Conservation (phyloP, 1,139 yeast species). For the Zygotorulaspora mrakii region DNA sequence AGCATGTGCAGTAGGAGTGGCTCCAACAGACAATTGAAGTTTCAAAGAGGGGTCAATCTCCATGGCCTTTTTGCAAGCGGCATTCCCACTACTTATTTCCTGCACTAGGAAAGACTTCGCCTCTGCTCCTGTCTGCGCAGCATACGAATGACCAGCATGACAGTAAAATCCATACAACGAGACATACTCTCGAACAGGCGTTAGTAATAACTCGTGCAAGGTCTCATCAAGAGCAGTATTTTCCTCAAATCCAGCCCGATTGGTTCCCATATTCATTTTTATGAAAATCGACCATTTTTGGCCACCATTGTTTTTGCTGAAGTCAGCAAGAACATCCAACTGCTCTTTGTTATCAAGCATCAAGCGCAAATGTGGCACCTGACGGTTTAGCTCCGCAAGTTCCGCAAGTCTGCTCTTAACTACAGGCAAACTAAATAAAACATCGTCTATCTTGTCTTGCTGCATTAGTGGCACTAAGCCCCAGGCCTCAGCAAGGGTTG, state of each 20-base stretch:
- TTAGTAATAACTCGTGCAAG: conserved; percentile 32
- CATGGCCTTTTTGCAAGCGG: conserved; percentile 7
- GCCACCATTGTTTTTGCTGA: conserved; percentile 14
- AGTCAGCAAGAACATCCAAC: conserved; percentile 36
- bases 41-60: conserved; percentile 5
- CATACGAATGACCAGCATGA: conserved; percentile 72
- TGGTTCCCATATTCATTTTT: conserved; percentile 54
- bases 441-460: conserved; percentile 43
- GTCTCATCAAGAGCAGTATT: conserved; percentile 36
- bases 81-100: conserved; percentile 9
- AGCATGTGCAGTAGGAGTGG: conserved; percentile 73
- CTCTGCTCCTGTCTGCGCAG: conserved; percentile 43
- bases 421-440: conserved; percentile 61
- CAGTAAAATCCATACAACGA: conserved; percentile 63
- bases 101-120: conserved; percentile 52
- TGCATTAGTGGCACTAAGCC: conserved; percentile 39
- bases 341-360: conserved; percentile 61
- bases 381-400: conserved; percentile 42
- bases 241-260: conserved; percentile 53
- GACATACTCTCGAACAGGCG: conserved; percentile 34
- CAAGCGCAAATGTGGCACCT: conserved; percentile 45
- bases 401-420: conserved; percentile 47
- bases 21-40: conserved; percentile 46
- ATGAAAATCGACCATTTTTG: conserved; percentile 49
- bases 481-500: conserved; percentile 64